Percentiles rank a stretch among this genome's conserved stretches.
phyloP scores from a whole-genome alignment of 2,329 filamentous ascomycete species.

The Plenodomus biglobosus region DNA sequence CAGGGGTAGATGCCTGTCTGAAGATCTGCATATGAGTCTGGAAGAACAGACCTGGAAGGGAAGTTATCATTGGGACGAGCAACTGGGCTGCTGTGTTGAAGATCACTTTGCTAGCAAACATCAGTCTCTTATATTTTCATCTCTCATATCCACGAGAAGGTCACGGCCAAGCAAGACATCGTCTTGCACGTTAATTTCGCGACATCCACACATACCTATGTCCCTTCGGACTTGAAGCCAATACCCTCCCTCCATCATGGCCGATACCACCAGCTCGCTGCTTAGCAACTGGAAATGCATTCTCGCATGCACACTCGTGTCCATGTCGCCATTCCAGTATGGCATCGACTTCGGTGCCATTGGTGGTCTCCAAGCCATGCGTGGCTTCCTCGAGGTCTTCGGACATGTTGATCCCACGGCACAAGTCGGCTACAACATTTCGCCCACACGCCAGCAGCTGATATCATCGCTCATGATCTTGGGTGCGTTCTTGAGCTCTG shows the following conservation, averaged over 20 bases:
- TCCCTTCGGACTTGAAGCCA: constrained; percentile 15
- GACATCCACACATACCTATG: not conserved
- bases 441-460: constrained; percentile 45
- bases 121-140: not conserved
- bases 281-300: constrained; percentile 52
- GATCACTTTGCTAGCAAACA: not conserved
- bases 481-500: constrained; percentile 49
- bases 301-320: constrained; percentile 52
- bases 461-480: constrained; percentile 52
- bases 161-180: not conserved
- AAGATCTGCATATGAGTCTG: constrained; percentile 13
- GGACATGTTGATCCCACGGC: constrained; percentile 30
- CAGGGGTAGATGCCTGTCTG: constrained; percentile 2
- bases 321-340: constrained; percentile 56
- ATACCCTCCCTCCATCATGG: constrained; percentile 20
- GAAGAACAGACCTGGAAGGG: not conserved
- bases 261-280: constrained; percentile 30
- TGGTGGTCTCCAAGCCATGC: constrained; percentile 55
- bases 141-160: not conserved
- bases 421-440: constrained; percentile 51
- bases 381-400: constrained; percentile 50
- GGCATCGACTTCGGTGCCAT: constrained; percentile 57
- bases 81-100: not conserved
- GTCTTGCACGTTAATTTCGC: constrained; percentile 2
- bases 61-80: not conserved